phyloP scores from a whole-genome alignment of 768 basidiomycete genomes.

The Holtermannia corniformis region DNA sequence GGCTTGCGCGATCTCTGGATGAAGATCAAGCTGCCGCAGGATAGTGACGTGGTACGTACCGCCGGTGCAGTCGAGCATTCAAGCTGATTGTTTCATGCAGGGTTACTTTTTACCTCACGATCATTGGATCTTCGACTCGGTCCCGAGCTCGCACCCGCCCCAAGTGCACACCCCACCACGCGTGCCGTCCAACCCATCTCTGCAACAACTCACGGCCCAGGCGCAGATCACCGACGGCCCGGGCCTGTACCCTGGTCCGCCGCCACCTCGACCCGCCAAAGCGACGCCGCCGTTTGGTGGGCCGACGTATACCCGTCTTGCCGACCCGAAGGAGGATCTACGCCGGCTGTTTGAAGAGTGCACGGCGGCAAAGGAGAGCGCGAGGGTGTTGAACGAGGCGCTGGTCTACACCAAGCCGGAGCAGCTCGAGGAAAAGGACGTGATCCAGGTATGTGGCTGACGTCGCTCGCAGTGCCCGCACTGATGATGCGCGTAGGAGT shows the following conservation, averaged over 20 bases:
- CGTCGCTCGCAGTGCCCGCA: neutral
- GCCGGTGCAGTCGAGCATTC: neutral
- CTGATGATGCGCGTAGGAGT: conserved; percentile 52
- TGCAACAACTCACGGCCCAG: conserved; percentile 10
- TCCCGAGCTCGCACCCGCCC: conserved; percentile 50
- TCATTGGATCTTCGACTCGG: conserved; percentile 47
- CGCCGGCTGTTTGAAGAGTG: conserved; percentile 74
- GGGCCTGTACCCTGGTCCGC: conserved; percentile 14
- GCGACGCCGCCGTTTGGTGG: conserved; percentile 23
- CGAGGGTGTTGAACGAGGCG: conserved; percentile 60
- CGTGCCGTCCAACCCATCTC: conserved; percentile 10
- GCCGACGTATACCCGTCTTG: conserved; percentile 48
- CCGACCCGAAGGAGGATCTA: conserved; percentile 69
- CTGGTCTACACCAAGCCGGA: conserved; percentile 61
- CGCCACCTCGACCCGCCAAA: conserved; percentile 8
- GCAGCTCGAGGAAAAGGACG: conserved; percentile 52
- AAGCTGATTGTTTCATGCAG: conserved; percentile 6
- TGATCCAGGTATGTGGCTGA: conserved; percentile 55
- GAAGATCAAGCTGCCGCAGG: conserved; percentile 66
- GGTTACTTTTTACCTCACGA: conserved; percentile 31
- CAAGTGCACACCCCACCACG: conserved; percentile 6
- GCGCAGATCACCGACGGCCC: neutral
- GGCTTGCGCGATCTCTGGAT: conserved; percentile 68
- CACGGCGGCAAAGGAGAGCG: conserved; percentile 72
- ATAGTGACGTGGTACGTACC: conserved; percentile 62